Percentiles rank a stretch among this genome's conserved stretches.
phyloP scores from a whole-genome alignment of 306 rosid genomes.

The Carpinus viminea region DNA sequence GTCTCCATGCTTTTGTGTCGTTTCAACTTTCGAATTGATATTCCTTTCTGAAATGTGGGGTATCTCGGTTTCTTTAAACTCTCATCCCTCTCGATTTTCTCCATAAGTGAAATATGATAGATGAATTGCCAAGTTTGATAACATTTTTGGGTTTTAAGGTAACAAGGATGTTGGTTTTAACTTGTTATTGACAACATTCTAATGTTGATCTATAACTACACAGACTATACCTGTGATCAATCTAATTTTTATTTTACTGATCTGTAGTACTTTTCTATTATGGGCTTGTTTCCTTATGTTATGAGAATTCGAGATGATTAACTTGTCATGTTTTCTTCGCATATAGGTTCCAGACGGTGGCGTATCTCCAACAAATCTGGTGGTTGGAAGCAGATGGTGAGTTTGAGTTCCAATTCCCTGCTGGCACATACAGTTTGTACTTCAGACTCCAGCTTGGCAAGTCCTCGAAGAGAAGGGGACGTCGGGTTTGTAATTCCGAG shows the following conservation, averaged over 20 bases:
- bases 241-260: neutral
- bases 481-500: conserved; percentile 60
- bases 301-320: neutral
- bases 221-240: neutral
- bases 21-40: neutral
- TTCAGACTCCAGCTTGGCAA: conserved; percentile 79
- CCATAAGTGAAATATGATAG: neutral
- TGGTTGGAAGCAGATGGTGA: conserved; percentile 91
- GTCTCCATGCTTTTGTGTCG: neutral
- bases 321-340: neutral
- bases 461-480: conserved; percentile 69
- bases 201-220: neutral
- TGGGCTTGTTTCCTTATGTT: neutral
- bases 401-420: conserved; percentile 73
- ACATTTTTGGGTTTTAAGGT: neutral
- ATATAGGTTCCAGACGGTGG: conserved; percentile 72
- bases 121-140: neutral
- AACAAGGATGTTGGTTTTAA: neutral
- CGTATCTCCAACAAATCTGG: conserved; percentile 95
- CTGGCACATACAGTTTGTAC: conserved; percentile 60
- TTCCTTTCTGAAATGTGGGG: neutral
- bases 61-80: neutral
- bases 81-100: neutral
- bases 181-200: neutral
- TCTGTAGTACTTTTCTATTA: neutral